Evolutionary conservation across 108 stramenopile species (phyloP), one percentile per base, ranked within the genome.

Genomic region (Schizochytrium sp.): DNA sequence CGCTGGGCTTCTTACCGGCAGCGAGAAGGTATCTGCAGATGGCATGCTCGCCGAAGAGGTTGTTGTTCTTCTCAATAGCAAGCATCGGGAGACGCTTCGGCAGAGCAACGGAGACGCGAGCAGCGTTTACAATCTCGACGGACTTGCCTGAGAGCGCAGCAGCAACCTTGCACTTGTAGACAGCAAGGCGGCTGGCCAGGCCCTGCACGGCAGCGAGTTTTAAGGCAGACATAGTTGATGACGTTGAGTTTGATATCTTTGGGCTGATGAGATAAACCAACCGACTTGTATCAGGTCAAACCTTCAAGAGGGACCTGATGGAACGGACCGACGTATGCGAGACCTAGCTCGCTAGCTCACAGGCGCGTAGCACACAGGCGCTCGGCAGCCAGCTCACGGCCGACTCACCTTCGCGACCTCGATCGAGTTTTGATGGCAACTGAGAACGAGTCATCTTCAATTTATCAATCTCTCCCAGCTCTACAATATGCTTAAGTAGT

Each of bases 121-220:
- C 53, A 17, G 76, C 76, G n/a, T 83, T 83, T n/a, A 42, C 76
- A 10, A 83, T 49, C 76, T 83, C 53, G 15, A 83, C 0, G 17
- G 8, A 38, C 76, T 10, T 13, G 47, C 76, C 76, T 10, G 76
- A 10, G 17, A 83, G 76, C 28, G 47, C 76, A n/a, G 76, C 76
- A 5, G 76, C 76, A 47, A 83, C 76, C 76, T 55, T 49, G 76
- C 76, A 83, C 76, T 83, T 83, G 76, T 83, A 83, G 50, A 50
- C 76, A 40, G 76, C 76, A 8, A 83, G 76, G 15, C 76, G 76
- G 45, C 28, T 40, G 3, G 76, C 53, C 15, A n/a, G 38, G 47
- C 50, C 76, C 28, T 47, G n/a, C 45, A 7, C 76, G 50, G 76
- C 45, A 2, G 55, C 28, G 19, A 69, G 64, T 15, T 69, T 69